These are phyloP conservation scores for Curvularia sp. DNA, from an alignment of 2,329 filamentous ascomycete genomes.

Conservation along the genomic window DNA sequence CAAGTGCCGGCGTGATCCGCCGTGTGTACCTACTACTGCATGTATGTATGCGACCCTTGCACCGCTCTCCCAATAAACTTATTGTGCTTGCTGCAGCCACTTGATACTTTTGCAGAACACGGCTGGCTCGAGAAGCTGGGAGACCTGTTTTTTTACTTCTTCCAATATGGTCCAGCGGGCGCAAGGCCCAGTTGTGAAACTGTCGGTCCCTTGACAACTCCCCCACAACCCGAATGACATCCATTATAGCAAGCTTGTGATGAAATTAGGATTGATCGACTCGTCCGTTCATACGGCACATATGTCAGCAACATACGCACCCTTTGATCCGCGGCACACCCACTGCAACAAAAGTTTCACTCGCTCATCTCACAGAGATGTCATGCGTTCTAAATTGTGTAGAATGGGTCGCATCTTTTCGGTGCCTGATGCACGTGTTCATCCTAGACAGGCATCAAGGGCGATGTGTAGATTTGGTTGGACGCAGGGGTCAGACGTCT, in stretches of 20 bases:
- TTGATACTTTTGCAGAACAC: neutral
- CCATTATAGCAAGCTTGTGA: slow-evolving; percentile 16
- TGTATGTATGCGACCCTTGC: neutral
- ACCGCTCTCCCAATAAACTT: neutral
- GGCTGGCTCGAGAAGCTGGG: neutral
- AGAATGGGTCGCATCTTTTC: neutral
- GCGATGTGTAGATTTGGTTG: slow-evolving; percentile 6
- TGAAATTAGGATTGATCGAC: slow-evolving; percentile 12
- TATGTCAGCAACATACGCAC: slow-evolving; percentile 22
- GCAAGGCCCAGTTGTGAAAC: neutral
- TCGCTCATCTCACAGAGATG: slow-evolving; percentile 8
- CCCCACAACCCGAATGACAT: neutral
- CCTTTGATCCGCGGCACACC: slow-evolving; percentile 10
- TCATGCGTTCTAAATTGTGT: slow-evolving; percentile 5
- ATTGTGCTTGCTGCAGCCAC: neutral
- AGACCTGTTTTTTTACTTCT: neutral
- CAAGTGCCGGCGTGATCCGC: slow-evolving; percentile 13
- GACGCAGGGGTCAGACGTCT: slow-evolving; percentile 24
- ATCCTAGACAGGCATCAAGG: neutral
- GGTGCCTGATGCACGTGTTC: neutral
- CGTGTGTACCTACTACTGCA: slow-evolving; percentile 2
- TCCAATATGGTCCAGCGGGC: neutral
- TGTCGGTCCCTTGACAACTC: neutral
- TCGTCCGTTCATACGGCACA: slow-evolving; percentile 13
- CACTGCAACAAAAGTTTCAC: neutral